Conservation (phyloP, 805 yeast genomes). For the Saturnispora ahearnii region DNA sequence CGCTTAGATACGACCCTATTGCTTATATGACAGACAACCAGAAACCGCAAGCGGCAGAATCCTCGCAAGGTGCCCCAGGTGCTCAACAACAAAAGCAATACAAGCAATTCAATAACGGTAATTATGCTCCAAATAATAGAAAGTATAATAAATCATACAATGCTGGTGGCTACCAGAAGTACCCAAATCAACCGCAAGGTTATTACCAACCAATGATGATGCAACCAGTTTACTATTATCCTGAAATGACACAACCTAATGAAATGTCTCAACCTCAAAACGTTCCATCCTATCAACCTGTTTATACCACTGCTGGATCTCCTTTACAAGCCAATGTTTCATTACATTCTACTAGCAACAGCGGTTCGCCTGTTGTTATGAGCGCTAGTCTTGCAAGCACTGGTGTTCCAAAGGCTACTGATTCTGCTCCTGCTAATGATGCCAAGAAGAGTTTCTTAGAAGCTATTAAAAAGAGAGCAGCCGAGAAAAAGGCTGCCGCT, state of each 20-base stretch:
- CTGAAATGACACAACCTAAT: not conserved
- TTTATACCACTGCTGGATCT: not conserved
- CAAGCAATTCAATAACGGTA: not conserved
- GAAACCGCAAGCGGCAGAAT: not conserved
- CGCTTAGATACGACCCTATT: conserved; percentile 1
- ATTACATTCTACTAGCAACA: not conserved
- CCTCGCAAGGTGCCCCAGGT: not conserved
- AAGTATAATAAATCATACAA: not conserved
- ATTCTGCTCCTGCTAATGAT: conserved; percentile 2
- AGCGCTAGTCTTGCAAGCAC: not conserved
- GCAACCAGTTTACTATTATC: not conserved
- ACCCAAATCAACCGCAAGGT: not conserved
- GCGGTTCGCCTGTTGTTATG: not conserved
- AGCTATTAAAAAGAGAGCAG: conserved; percentile 4
- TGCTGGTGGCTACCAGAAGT: not conserved
- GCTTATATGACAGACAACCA: conserved; percentile 1
- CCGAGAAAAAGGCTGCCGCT: conserved; percentile 3
- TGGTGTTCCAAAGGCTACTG: not conserved
- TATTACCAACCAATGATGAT: conserved; percentile 1
- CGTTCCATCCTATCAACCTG: not conserved
- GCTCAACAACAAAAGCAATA: not conserved
- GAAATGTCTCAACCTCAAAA: not conserved
- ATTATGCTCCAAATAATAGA: not conserved
- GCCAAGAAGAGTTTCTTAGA: conserved; percentile 3
- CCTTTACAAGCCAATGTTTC: not conserved